Evolutionary conservation across 768 basidiomycete genomes (phyloP), one percentile per base, ranked within the genome.

Genomic region (Hydnomerulius pinastri): DNA sequence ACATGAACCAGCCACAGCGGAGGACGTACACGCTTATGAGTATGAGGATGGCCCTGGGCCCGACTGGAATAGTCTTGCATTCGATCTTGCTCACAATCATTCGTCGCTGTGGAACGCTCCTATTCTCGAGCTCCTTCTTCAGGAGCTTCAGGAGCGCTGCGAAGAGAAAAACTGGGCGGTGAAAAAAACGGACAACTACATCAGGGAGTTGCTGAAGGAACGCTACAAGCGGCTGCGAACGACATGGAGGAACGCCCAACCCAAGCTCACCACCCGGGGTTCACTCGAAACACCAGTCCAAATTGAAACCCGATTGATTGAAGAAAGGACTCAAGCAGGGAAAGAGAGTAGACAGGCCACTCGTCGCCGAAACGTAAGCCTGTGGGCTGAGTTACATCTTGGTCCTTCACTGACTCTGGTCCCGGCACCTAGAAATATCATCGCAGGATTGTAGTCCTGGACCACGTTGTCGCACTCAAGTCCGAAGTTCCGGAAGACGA

Each of bases 21-120:
- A 35, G 5, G 50, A 55, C 18, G 43, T 54, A 5, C 38, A 45
- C 18, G 42, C 29, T 2, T 57, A 51, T 20, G 15, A 50, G 28
- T 41, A 54, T 4, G 32, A 54, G 32, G 50, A 50, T 24, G 50
- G 51, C 8, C 49, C 46, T 18, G 33, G 37, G 33, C 56, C 53
- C 0, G 15, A 55, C 21, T 4, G 1, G 4, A 5, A 51, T 8
- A 6, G 17, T 17, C 2, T 57, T 0, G n/a, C 46, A 7, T 55
- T 57, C 13, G 32, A 57, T 27, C 39, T 51, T 4, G 17, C 7
- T 8, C 10, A 24, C 4, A 41, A 36, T 12, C 32, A 28, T 3
- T 43, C 17, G 1, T 55, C 44, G 18, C 53, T 20, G 3, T 54
- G 53, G 53, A 54, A 50, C 25, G 9, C 32, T 1, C 29, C 8